Evolutionary conservation across 192 early-diverging fungal genomes (phyloP).

Genomic region (Chytriomyces sp.): DNA sequence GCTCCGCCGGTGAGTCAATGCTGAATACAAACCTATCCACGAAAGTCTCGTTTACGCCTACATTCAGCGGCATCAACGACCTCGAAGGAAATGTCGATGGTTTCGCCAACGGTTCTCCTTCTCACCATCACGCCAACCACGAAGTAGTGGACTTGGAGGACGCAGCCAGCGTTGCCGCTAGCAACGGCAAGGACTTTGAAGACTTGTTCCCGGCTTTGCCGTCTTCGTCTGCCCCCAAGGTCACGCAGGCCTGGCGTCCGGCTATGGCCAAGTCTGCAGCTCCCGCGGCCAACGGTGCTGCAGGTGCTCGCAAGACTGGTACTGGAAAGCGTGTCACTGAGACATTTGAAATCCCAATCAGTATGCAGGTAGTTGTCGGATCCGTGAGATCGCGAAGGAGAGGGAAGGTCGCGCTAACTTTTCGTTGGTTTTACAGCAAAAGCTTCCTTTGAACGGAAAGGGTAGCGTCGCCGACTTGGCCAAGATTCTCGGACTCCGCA

Average conservation of each 20-base stretch:
- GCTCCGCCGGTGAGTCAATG: too few species aligned
- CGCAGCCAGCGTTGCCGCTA: background rate
- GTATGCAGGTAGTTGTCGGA: slow-evolving; percentile 40
- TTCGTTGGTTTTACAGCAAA: slow-evolving; percentile 7
- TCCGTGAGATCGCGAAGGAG: background rate
- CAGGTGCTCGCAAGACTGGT: slow-evolving; percentile 1
- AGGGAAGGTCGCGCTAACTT: background rate
- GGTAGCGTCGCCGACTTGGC: slow-evolving; percentile 24
- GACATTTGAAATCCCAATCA: slow-evolving; percentile 47
- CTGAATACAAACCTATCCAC: too few species aligned
- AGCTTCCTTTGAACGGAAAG: slow-evolving; percentile 32
- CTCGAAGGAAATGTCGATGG: slow-evolving; percentile 7
- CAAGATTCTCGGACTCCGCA: slow-evolving; percentile 41
- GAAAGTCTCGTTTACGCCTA: too few species aligned
- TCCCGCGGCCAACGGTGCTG: background rate
- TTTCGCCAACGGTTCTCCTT: background rate
- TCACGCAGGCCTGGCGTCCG: slow-evolving; percentile 25
- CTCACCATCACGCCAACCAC: background rate
- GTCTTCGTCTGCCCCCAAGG: slow-evolving; percentile 43
- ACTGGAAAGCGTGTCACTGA: slow-evolving; percentile 42
- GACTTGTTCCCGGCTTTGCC: slow-evolving; percentile 80
- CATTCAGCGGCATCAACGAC: slow-evolving; percentile 26
- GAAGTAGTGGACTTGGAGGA: background rate
- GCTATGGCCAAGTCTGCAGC: slow-evolving; percentile 4
- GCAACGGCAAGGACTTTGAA: slow-evolving; percentile 55